Evolutionary conservation across 2,329 filamentous ascomycete genomes (phyloP), one percentile per base, ranked within the genome.

Genomic region (Metarhizium album): DNA sequence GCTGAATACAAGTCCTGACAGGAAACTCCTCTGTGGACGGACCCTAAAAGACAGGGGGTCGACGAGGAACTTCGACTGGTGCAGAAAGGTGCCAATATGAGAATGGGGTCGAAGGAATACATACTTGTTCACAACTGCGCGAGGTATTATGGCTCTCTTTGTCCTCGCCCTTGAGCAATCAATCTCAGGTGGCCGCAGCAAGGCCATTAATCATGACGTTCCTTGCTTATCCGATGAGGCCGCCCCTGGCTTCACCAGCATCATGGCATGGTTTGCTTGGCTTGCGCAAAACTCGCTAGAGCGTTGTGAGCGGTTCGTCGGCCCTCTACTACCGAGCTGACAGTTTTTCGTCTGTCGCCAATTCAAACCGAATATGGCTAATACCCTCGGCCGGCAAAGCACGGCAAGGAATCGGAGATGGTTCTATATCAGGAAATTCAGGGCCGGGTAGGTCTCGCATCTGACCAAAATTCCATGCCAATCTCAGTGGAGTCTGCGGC

Each of bases 381-480:
- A n/a, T n/a, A 9, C 22, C 22, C 35, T 23, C 37, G 49, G 43
- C 45, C 35, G 45, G 22, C 42, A 31, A 24, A 38, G 43, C n/a
- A 35, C 43, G 42, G 45, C 29, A 29, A 45, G 22, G 7, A 43
- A 48, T 52, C 57, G 57, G 57, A 57, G 53, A 57, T 57, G 49
- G 49, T 48, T 46, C 57, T 52, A 40, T 31, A 57, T 58, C 48
- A 45, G 55, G 57, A 49, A 57, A 57, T 52, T 42, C 47, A 48
- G 20, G 52, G 45, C 52, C 52, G 50, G 55, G 22, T 4, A 27
- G 49, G 38, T 9, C 22, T 38, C 22, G 23, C 20, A 37, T n/a
- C 45, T 38, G 49, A 20, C 33, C 23, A 20, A n/a, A n/a, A 20
- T 43, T 29, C 33, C 29, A 46, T 4, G 20, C 35, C 24, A 33